A percentile compares a stretch with the other conserved stretches of the same genome.
These are phyloP conservation scores for Boletus pseudopeckii DNA, from an alignment of 768 basidiomycete genomes.

Conservation along the genomic window DNA sequence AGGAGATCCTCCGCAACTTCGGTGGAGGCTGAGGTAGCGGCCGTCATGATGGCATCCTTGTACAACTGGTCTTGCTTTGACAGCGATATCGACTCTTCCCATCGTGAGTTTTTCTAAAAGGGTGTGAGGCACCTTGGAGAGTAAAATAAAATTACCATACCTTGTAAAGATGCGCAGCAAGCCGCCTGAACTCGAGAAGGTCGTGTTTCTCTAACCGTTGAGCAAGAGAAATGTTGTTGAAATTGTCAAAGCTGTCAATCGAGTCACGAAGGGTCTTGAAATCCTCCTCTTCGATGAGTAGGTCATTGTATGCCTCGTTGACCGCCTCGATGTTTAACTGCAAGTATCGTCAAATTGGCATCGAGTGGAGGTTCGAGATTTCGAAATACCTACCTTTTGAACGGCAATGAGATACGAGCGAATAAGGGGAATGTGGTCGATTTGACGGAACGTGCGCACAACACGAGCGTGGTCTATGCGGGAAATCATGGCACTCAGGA, in stretches of 20 bases:
- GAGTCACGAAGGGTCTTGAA: conserved; percentile 97
- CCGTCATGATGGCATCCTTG: conserved; percentile 95
- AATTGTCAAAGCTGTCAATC: conserved; percentile 98
- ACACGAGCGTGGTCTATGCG: conserved; percentile 95
- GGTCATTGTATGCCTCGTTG: conserved; percentile 96
- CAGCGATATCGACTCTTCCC: conserved; percentile 94
- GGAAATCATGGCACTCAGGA: conserved; percentile 87
- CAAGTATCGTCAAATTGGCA: conserved; percentile 1
- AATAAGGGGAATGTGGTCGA: conserved; percentile 94
- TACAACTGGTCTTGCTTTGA: conserved; percentile 97
- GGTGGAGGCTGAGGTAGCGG: conserved; percentile 75
- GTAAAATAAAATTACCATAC: conserved; percentile 35
- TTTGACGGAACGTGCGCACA: conserved; percentile 91
- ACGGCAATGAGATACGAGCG: conserved; percentile 96
- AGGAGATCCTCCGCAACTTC: conserved; percentile 94
- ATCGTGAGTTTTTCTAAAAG: conserved; percentile 82
- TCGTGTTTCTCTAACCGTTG: conserved; percentile 84
- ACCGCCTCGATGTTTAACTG: conserved; percentile 95
- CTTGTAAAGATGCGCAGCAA: conserved; percentile 96
- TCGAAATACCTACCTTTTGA: conserved; percentile 63
- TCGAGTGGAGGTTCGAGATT: background rate
- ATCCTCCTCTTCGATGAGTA: conserved; percentile 99
- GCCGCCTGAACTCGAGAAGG: conserved; percentile 89
- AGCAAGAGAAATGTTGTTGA: conserved; percentile 87
- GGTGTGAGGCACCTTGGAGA: background rate